Percentiles rank a stretch among this genome's conserved stretches.
Evolutionary conservation across 1,284 basidiomycete genomes (phyloP).

Genomic region (Pseudozyma thailandica): DNA sequence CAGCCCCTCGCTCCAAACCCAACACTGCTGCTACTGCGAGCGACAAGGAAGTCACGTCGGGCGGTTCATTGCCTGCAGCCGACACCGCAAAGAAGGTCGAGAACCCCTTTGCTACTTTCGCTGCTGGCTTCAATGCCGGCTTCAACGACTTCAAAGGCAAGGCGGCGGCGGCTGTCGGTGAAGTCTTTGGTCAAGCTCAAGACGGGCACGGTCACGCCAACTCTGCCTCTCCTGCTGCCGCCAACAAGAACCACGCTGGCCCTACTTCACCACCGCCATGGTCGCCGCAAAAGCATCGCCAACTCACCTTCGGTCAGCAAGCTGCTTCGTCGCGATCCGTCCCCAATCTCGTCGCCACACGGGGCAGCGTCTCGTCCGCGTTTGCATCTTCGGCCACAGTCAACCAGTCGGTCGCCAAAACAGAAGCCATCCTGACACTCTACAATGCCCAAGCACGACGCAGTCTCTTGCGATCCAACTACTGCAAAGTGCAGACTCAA

Average conservation of each 20-base stretch:
- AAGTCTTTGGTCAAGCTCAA: slow-evolving; percentile 43
- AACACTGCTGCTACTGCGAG: slow-evolving; percentile 5
- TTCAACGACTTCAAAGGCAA: slow-evolving; percentile 57
- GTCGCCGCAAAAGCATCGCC: slow-evolving; percentile 42
- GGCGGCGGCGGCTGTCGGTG: slow-evolving; percentile 56
- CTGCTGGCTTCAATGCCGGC: slow-evolving; percentile 52
- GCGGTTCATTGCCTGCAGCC: slow-evolving; percentile 31
- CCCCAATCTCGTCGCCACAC: slow-evolving; percentile 69
- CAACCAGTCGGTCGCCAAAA: slow-evolving; percentile 68
- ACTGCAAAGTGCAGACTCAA: slow-evolving; percentile 89
- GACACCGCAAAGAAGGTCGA: slow-evolving; percentile 35
- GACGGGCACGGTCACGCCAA: neutral
- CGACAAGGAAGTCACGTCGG: slow-evolving; percentile 33
- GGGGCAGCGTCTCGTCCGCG: slow-evolving; percentile 71
- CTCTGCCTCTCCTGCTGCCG: slow-evolving; percentile 2
- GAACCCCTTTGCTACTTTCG: slow-evolving; percentile 53
- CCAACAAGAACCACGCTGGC: slow-evolving; percentile 14
- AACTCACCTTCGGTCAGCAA: slow-evolving; percentile 30
- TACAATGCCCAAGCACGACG: slow-evolving; percentile 55
- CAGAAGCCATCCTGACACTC: slow-evolving; percentile 52
- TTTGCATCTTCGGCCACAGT: slow-evolving; percentile 69
- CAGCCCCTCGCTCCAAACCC: slow-evolving; percentile 30
- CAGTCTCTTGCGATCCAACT: slow-evolving; percentile 70
- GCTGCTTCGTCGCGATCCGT: slow-evolving; percentile 46
- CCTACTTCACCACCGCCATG: slow-evolving; percentile 23